Evolutionary conservation across 345 rosid genomes (phyloP), one percentile per base, ranked within the genome.

Genomic region (Citrus glauca): DNA sequence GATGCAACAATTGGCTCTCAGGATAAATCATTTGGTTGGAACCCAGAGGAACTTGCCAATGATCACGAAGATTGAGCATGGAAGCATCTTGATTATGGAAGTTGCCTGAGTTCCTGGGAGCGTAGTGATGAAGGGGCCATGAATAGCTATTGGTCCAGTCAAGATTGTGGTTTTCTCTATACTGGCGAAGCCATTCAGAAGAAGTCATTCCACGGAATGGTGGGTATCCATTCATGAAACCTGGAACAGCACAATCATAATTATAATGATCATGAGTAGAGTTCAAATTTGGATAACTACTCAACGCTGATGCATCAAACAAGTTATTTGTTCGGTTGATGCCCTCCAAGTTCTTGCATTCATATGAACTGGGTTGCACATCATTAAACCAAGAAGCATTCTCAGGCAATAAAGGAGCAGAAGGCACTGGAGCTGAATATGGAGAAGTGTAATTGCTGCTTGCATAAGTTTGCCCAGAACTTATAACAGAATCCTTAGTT

Each of bases 181-280:
- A 96, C 42, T 91, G 91, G 11, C 95, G 93, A 74, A 96, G 97
- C 99, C 99, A 96, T 84, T 93, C 98, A 1, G 99, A 91, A 75
- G 98, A 93, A 72, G 88, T 85, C 86, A 96, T 75, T 69, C 89
- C 87, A n/a, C 76, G 76, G 69, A 79, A 63, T 38, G 87, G 91
- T 0, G 89, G 85, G 71, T 82, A 91, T 66, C 84, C 86, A 66
- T 87, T 87, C 33, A 70, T 77, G 70, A 84, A 78, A 65, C 84
- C 81, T 5, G 90, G 82, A 59, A 80, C 60, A n/a, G 77, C 53
- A 42, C 77, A 57, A 77, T 68, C 80, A 68, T 85, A 82, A 84
- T 74, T 73, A 59, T 40, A 69, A 9, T 78, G 85, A 28, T 79
- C 76, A 77, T 63, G 79, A 76, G 80, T 25, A 60, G 73, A 78